Base-by-base conservation (phyloP, 140 eudicot genomes). In the Flaveria floridana region DNA sequence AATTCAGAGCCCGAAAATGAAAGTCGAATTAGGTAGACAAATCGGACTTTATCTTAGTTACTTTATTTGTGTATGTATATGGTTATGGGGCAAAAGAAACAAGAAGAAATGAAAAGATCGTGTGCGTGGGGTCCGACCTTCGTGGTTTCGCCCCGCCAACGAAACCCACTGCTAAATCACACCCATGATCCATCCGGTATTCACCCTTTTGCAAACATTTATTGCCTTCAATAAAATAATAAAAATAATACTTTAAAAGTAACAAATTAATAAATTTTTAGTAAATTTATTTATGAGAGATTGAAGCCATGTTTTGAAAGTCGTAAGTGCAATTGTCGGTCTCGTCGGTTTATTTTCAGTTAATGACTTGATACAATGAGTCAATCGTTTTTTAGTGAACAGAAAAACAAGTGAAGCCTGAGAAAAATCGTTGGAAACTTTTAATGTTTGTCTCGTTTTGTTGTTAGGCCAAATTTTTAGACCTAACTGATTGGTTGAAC, bases 51-150 rank as follows among this genome's bases (percentile, higher is more conserved):
- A 73, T 59, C 34, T 30, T 57, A 80, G 71, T 67, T 80, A 19
- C 83, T 74, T 57, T 67, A 66, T 68, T 74, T 56, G 75, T 74
- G 83, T 46, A 19, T 80, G 80, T 74, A 74, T 79, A 73, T 74
- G 65, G 76, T 74, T 47, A 74, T 66, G 64, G 76, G 75, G 19
- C 28, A 61, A 78, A 52, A 67, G 72, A 42, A 74, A 65, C 79
- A 75, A 63, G 7, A 57, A 56, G 71, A 57, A 28, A 66, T 74
- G 83, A 74, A 80, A 34, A 74, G 68, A 71, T 80, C 71, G 37
- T 58, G 70, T 46, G 47, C 80, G 47, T 74, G 80, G 83, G 79
- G 83, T 68, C 83, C 51, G 9, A 19, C 55, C 70, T 79, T 37
- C 44, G 46, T 65, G n/a, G 83, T 74, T 67, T 80, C 26, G 25